phyloP scores from a whole-genome alignment of 768 basidiomycete genomes.

The Sporobolomyces phaffii region DNA sequence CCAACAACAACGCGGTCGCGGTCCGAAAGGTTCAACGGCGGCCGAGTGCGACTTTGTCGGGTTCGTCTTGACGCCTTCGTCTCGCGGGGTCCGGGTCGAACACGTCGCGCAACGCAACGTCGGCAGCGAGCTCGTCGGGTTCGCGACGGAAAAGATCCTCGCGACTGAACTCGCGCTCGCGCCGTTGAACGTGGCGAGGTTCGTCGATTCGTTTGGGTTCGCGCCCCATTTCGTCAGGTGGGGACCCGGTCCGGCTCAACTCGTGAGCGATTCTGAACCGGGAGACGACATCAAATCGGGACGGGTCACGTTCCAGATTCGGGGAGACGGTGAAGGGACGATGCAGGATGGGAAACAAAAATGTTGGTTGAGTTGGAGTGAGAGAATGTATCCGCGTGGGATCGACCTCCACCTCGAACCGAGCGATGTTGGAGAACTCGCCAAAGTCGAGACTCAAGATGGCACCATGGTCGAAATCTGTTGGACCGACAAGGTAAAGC shows the following conservation, averaged over 20 bases:
- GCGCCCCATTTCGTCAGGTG: constrained; percentile 30
- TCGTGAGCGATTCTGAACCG: neutral
- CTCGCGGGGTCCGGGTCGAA: constrained; percentile 1
- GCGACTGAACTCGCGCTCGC: constrained; percentile 16
- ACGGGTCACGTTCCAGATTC: constrained; percentile 8
- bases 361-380: constrained; percentile 26
- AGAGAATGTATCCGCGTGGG: constrained; percentile 26
- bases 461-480: constrained; percentile 21
- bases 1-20: neutral
- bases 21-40: constrained; percentile 1
- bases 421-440: constrained; percentile 6
- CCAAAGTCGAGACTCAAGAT: constrained; percentile 20
- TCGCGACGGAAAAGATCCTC: constrained; percentile 32
- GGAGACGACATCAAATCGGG: constrained; percentile 18
- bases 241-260: constrained; percentile 20
- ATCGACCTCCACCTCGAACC: constrained; percentile 16
- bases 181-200: constrained; percentile 19
- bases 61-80: constrained; percentile 2
- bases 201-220: constrained; percentile 28
- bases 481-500: constrained; percentile 24
- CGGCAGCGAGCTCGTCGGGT: neutral
- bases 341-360: constrained; percentile 28
- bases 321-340: constrained; percentile 24
- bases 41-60: constrained; percentile 17
- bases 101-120: constrained; percentile 14